These are phyloP conservation scores for Tephrocybe sp. DNA, from an alignment of 768 basidiomycete species.

Conservation along the genomic window DNA sequence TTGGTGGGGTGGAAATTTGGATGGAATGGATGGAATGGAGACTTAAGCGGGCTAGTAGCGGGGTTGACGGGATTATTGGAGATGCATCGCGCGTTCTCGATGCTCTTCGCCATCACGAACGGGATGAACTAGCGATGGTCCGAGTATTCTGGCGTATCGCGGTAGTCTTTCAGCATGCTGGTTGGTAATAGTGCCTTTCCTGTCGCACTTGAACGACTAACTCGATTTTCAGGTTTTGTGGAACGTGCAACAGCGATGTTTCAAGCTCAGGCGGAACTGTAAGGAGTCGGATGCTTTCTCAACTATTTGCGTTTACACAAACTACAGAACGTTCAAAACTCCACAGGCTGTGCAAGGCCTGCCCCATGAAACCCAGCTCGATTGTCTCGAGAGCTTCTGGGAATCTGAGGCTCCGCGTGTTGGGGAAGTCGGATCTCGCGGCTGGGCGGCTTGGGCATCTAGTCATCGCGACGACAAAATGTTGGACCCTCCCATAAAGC, in stretches of 20 bases:
- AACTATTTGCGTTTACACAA: constrained; percentile 1
- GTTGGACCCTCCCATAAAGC: constrained; percentile 8
- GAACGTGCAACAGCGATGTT: constrained; percentile 78
- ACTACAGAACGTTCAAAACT: constrained; percentile 52
- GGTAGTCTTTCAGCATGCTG: constrained; percentile 61
- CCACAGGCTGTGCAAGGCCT: constrained; percentile 43
- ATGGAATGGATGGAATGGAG: constrained; percentile 83
- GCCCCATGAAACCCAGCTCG: constrained; percentile 48
- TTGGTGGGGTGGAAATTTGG: constrained; percentile 59
- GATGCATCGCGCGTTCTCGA: constrained; percentile 48
- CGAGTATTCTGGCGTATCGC: constrained; percentile 72
- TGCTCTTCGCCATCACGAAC: constrained; percentile 37
- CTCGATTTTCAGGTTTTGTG: constrained; percentile 49
- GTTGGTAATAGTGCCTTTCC: constrained; percentile 35
- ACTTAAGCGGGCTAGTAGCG: constrained; percentile 44
- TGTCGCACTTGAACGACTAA: constrained; percentile 3
- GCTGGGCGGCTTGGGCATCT: constrained; percentile 66
- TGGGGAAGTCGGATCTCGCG: constrained; percentile 62
- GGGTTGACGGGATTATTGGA: constrained; percentile 51
- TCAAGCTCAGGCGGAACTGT: constrained; percentile 85
- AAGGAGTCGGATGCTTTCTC: constrained; percentile 21
- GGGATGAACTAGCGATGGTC: constrained; percentile 52
- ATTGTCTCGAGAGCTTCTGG: constrained; percentile 78
- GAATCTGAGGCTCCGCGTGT: constrained; percentile 77
- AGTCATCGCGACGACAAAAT: constrained; percentile 36